Evolutionary conservation across 2,329 filamentous ascomycete genomes (phyloP), one percentile per base, ranked within the genome.

Genomic region (Paraconiothyrium sp.): DNA sequence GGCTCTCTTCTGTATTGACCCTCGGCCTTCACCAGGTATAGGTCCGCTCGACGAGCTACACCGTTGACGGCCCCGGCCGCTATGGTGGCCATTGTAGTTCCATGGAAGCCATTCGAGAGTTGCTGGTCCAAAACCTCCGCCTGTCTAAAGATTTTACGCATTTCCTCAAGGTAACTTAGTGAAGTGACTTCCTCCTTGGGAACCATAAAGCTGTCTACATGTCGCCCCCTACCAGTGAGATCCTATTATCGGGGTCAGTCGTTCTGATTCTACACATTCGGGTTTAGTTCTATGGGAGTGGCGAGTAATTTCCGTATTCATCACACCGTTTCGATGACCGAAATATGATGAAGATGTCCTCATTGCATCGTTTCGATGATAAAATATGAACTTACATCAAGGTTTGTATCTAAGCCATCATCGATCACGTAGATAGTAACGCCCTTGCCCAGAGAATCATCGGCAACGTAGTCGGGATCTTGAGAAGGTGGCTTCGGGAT

Each of bases 351-450:
- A 13, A 48, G 20, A 20, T 20, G 1, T 20, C 20, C 20, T 20
- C 20, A 20, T 20, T 20, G 1, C 20, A 1, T 20, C 20, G 20
- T 20, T 20, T 20, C 1, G 20, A 20, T 20, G 1, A 20, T 20
- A 1, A 20, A 20, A 20, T 1, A 1, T 20, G 20, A 20, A 20
- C 20, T 20, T 20, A 20, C 20, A 20, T 20, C 20, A 20, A 20
- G 3, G 35, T 27, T 8, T 3, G 41, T 10, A 58, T 61, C 59
- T 24, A 61, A 61, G 1, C 55, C 54, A 49, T 58, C 59, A 49
- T 61, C 59, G 37, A 61, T 35, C 3, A 61, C 27, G 24, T 61
- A 61, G 3, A 58, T 55, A 14, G 55, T 58, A 13, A 35, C 39
- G 11, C 44, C 59, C 39, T 30, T 35, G 1, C 59, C 59, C 3